Evolutionary conservation across 2,329 filamentous ascomycete species (phyloP), one percentile per base, ranked within the genome.

Genomic region (Ascomycota sp.): DNA sequence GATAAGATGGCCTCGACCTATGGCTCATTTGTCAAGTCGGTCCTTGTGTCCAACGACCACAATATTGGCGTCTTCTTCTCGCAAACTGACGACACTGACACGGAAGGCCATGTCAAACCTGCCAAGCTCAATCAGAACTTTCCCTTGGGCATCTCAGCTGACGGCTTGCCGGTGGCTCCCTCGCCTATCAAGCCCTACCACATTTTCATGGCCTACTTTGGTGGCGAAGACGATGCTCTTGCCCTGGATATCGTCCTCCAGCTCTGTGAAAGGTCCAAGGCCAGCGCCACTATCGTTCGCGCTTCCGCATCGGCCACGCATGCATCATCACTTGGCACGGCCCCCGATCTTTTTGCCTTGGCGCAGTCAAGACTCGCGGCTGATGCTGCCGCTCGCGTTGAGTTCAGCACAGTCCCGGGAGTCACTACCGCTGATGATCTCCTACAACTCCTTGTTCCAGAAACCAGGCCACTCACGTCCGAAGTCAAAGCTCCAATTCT

Each of bases 191-290:
- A 72, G 35, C 72, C 69, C 23, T 82, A 92, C 45, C 82, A 86
- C 46, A 65, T 95, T 38, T 85, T 92, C 47, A 61, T 92, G 31
- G 77, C 85, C 0, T 95, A 82, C 52, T 74, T 93, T 34, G 85
- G 86, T 12, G 80, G 80, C 7, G 56, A 61, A 1, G 89, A 98
- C 44, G 86, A 94, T 43, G 67, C 71, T 7, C 69, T 75, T 4
- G 85, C 83, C 0, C 61, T 95, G 1, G 63, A 74, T 1, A 68
- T 95, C 17, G 76, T 86, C 3, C 61, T 95, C 3, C 86, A 94
- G 44, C 63, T 98, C 1, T 80, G 75, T 1, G 72, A 75, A 46
- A 89, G 83, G 42, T 64, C 69, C 4, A 69, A 78, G 26, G 70
- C 93, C 19, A 85, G 80, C 0, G 80, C 74, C 1, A 86, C 79